Percentiles rank a stretch among this genome's conserved stretches.
Evolutionary conservation across 2,329 filamentous ascomycete genomes (phyloP).

Genomic region (Xylariaceae sp.): DNA sequence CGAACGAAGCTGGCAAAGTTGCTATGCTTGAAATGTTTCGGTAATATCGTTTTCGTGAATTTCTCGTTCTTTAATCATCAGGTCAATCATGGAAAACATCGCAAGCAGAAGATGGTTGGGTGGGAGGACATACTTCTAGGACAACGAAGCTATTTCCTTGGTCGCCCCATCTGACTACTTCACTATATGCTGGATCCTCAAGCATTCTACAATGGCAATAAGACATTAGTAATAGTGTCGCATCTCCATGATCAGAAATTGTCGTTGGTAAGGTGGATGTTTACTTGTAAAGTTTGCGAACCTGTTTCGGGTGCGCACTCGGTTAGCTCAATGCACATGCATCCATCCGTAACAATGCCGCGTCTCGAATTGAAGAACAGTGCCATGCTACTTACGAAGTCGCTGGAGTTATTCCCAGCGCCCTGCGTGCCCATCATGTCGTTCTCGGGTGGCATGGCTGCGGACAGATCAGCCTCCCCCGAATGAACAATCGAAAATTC

Average conservation of each 20-base stretch:
- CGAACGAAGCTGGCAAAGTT: conserved; percentile 78
- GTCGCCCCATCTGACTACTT: conserved; percentile 93
- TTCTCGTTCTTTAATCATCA: conserved; percentile 71
- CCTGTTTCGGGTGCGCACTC: conserved; percentile 47
- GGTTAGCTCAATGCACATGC: conserved; percentile 28
- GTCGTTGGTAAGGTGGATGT: conserved; percentile 6
- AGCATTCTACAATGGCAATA: conserved; percentile 66
- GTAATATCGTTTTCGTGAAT: conserved; percentile 77
- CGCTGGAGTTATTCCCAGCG: conserved; percentile 76
- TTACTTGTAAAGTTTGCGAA: conserved; percentile 98
- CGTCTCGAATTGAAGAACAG: conserved; percentile 8
- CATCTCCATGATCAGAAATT: too few relatives aligned
- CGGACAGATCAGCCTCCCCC: too few relatives aligned
- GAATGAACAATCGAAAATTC: too few relatives aligned
- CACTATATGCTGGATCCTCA: conserved; percentile 87
- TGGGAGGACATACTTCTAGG: conserved; percentile 66
- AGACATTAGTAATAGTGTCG: too few relatives aligned
- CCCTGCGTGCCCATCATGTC: conserved; percentile 38
- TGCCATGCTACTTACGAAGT: conserved; percentile 69
- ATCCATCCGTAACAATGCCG: conserved; percentile 19
- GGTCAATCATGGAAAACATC: conserved; percentile 17
- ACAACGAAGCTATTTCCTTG: conserved; percentile 96
- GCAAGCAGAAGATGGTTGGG: not conserved
- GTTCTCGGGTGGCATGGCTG: conserved; percentile 26
- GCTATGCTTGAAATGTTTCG: conserved; percentile 82